phyloP scores from a whole-genome alignment of 129 eudicot genomes.

The Escallonia herrerae region DNA sequence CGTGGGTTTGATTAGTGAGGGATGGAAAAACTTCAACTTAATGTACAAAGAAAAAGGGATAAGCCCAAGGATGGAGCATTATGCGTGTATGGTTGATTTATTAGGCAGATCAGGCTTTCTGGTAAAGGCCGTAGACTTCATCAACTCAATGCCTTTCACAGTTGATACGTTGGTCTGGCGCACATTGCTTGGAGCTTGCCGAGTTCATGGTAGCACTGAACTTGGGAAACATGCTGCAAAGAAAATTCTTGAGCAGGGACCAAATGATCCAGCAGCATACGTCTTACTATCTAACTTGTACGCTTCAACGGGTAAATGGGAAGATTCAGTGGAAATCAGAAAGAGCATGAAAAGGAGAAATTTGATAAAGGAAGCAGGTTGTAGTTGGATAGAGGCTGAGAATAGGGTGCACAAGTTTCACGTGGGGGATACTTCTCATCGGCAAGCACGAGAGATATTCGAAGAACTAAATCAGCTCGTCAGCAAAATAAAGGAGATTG shows the following conservation, averaged over 20 bases:
- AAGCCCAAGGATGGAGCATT: slow-evolving; percentile 13
- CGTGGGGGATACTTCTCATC: slow-evolving; percentile 14
- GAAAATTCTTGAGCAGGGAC: slow-evolving; percentile 5
- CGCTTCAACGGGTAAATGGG: slow-evolving; percentile 18
- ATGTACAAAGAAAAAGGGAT: slow-evolving; percentile 12
- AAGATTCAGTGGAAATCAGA: slow-evolving; percentile 7
- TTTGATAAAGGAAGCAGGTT: slow-evolving; percentile 18
- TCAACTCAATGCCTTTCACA: slow-evolving; percentile 10
- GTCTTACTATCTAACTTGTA: slow-evolving; percentile 10
- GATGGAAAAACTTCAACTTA: slow-evolving; percentile 9
- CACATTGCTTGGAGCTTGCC: slow-evolving; percentile 17
- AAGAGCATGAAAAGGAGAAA: slow-evolving; percentile 9
- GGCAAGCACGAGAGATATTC: slow-evolving; percentile 2
- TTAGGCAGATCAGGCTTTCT: slow-evolving; percentile 12
- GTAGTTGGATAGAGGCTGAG: slow-evolving; percentile 14
- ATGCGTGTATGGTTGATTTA: slow-evolving; percentile 19
- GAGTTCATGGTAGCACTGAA: slow-evolving; percentile 11
- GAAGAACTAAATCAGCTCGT: slow-evolving; percentile 4
- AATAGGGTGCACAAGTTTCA: slow-evolving; percentile 11
- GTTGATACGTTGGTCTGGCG: slow-evolving; percentile 12
- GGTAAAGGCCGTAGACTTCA: slow-evolving; percentile 1
- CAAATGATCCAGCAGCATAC: slow-evolving; percentile 7
- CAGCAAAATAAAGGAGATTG: slow-evolving; percentile 8
- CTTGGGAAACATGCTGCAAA: slow-evolving; percentile 13
- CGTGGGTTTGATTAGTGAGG: slow-evolving; percentile 17